phyloP scores from a whole-genome alignment of 805 yeast genomes.

The Candida oleophila region DNA sequence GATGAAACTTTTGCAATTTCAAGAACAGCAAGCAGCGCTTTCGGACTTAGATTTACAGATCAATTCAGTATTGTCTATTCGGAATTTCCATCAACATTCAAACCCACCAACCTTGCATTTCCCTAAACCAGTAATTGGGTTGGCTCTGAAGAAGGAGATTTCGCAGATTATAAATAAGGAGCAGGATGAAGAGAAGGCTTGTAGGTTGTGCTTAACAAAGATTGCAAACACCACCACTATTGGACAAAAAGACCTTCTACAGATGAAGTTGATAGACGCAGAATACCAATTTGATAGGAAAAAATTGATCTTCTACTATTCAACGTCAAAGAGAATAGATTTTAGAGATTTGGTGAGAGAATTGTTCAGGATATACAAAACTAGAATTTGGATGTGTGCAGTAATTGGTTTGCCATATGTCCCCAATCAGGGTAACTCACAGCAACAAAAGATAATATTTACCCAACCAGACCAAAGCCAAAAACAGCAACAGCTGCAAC shows the following conservation, averaged over 20 bases:
- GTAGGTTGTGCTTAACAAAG: constrained; percentile 57
- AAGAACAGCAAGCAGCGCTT: constrained; percentile 69
- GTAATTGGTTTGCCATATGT: constrained; percentile 44
- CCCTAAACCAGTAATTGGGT: constrained; percentile 66
- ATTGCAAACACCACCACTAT: constrained; percentile 40
- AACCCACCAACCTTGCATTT: constrained; percentile 50
- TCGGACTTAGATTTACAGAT: constrained; percentile 23
- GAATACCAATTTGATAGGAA: constrained; percentile 83
- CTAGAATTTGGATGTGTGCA: constrained; percentile 83
- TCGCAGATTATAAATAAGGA: constrained; percentile 56
- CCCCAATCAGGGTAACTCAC: constrained; percentile 5
- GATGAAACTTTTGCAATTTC: constrained; percentile 62
- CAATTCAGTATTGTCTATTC: constrained; percentile 24
- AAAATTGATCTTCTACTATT: constrained; percentile 71
- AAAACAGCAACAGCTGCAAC: constrained; percentile 2
- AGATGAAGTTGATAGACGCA: constrained; percentile 64
- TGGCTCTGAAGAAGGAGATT: constrained; percentile 63
- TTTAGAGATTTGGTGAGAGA: constrained; percentile 73
- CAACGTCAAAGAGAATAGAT: constrained; percentile 61
- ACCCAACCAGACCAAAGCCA: not conserved
- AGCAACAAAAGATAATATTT: not conserved
- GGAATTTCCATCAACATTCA: constrained; percentile 16
- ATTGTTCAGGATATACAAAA: constrained; percentile 70
- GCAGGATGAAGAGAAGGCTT: constrained; percentile 70
- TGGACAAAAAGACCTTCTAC: constrained; percentile 32